Evolutionary conservation across 179 eudicot genomes (phyloP), one percentile per base, ranked within the genome.

Genomic region (Silene coronaria): DNA sequence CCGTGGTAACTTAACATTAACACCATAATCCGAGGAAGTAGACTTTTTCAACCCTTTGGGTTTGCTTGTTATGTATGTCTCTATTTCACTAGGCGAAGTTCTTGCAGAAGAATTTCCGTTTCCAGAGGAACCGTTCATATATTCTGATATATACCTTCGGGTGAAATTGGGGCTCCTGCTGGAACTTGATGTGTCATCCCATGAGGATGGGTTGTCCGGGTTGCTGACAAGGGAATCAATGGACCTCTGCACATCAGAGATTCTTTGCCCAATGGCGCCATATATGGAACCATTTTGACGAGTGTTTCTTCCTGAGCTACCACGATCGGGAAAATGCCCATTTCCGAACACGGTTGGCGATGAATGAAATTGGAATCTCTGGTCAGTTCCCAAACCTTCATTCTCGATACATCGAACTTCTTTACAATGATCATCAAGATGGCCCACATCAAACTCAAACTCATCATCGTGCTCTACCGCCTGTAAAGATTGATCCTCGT

Each of bases 381-480:
- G 73, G 55, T 63, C 66, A 53, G 71, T 72, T 59, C 80, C 84
- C 57, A 87, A 73, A 27, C 78, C 92, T 76, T 85, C 93, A 66
- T 71, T 80, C 76, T 88, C 93, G 63, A 88, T 81, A 74, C 86
- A 84, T 82, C 81, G 87, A 73, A 91, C 97, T 42, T 88, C 98
- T 81, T 81, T 91, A 80, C 89, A 85, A 62, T 85, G 77, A 61
- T 84, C 92, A 48, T 85, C 89, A 61, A 74, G 74, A 72, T 79
- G 75, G 38, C 78, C 82, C 61, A 78, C 75, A 78, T 76, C 82
- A 75, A 84, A 77, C 28, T 55, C 73, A 75, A 79, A 77, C 76
- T 87, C 89, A 55, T 78, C 92, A 82, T 85, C 84, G 45, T 84
- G 81, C 24, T 80, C 84, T 32, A 36, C 14, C 3, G 67, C 70